These are phyloP conservation scores for Eimeria mitis DNA, from an alignment of 169 alveolate species.

Conservation along the genomic window DNA sequence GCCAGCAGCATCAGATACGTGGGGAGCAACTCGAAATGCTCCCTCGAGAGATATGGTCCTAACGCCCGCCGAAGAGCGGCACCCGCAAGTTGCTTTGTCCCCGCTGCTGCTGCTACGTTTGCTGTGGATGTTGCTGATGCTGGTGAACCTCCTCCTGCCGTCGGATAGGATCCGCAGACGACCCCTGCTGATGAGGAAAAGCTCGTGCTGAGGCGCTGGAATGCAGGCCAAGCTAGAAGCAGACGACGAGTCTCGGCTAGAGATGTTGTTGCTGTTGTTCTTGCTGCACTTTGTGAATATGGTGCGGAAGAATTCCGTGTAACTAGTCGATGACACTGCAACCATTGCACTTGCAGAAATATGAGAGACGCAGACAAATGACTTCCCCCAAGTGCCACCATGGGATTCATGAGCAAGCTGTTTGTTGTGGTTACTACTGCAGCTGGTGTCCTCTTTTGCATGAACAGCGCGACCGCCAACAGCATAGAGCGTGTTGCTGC, in stretches of 20 bases:
- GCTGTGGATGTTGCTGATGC: not conserved
- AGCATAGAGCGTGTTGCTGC: constrained; percentile 16
- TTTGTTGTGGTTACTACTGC: not conserved
- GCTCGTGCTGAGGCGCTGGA: not conserved
- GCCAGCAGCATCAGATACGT: constrained; percentile 32
- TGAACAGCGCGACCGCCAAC: not conserved
- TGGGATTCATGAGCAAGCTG: constrained; percentile 5
- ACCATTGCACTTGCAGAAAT: constrained; percentile 19
- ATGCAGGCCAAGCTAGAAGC: constrained; percentile 32
- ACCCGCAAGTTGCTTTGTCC: not conserved
- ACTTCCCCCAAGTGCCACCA: constrained; percentile 44
- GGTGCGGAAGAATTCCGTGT: not conserved
- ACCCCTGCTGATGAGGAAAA: not conserved
- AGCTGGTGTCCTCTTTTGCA: not conserved
- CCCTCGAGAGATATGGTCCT: constrained; percentile 13
- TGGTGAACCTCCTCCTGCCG: not conserved
- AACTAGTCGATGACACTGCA: constrained; percentile 24
- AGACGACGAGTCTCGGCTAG: not conserved
- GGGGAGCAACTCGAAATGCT: constrained; percentile 25
- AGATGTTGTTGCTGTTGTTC: not conserved
- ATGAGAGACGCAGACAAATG: constrained; percentile 12
- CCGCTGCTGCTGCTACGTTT: not conserved
- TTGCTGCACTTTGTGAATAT: not conserved
- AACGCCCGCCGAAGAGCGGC: constrained; percentile 14
- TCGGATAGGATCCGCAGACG: not conserved